These are phyloP conservation scores for Auxenochlorella pyrenoidosa DNA, from an alignment of 139 green algal species.

Conservation along the genomic window DNA sequence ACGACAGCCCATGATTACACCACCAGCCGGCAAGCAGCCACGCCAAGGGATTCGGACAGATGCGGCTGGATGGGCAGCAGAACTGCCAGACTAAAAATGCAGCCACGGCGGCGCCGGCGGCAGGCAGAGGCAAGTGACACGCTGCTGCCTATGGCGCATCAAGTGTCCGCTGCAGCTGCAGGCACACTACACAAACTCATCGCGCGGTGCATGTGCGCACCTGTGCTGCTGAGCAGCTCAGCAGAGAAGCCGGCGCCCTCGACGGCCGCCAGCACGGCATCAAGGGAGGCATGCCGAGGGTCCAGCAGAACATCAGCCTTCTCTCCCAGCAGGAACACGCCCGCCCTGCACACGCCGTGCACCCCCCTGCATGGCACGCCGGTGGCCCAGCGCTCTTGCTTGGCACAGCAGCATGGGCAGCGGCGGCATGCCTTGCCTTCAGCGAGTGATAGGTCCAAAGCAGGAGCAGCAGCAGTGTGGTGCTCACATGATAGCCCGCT, in stretches of 20 bases:
- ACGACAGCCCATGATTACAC: too few relatives aligned
- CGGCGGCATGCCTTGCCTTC: not conserved
- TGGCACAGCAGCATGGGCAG: not conserved
- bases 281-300: too few relatives aligned
- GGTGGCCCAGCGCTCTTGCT: too few relatives aligned
- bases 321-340: constrained; percentile 79
- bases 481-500: constrained; percentile 70
- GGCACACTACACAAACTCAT: not conserved
- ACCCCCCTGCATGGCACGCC: constrained; percentile 53
- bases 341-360: constrained; percentile 66
- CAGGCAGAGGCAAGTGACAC: not conserved
- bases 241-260: constrained; percentile 8
- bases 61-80: too few relatives aligned
- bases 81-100: too few relatives aligned
- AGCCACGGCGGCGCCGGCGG: too few relatives aligned
- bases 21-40: too few relatives aligned
- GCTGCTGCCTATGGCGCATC: not conserved
- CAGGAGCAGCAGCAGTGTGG: not conserved
- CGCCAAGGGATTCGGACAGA: too few relatives aligned
- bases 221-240: constrained; percentile 2
- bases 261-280: not conserved
- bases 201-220: not conserved
- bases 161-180: too few relatives aligned
- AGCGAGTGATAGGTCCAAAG: too few relatives aligned
- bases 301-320: constrained; percentile 66